A percentile compares a stretch with the other conserved stretches of the same genome.
Evolutionary conservation across 2,329 filamentous ascomycete species (phyloP).

Genomic region (Madurella mycetomatis): DNA sequence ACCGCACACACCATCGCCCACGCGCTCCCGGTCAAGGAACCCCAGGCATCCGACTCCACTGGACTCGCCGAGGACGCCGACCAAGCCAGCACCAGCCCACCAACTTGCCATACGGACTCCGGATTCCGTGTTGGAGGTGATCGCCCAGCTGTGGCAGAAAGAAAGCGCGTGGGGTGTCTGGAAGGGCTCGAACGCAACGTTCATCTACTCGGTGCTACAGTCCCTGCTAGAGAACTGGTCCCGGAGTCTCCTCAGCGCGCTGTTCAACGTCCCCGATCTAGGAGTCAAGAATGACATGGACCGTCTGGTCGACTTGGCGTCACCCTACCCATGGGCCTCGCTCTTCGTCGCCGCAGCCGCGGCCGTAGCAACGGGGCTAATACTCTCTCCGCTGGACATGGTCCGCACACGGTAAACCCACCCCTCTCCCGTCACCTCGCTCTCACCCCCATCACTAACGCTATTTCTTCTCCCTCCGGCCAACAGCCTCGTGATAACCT

Average conservation of each 20-base stretch:
- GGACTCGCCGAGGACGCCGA: conserved; percentile 33
- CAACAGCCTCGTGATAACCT: conserved; percentile 72
- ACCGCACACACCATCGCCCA: conserved; percentile 51
- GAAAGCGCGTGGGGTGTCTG: conserved; percentile 90
- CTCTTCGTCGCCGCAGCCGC: conserved; percentile 66
- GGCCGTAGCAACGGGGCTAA: conserved; percentile 67
- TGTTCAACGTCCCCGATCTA: conserved; percentile 84
- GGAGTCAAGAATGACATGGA: conserved; percentile 73
- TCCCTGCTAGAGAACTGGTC: conserved; percentile 91
- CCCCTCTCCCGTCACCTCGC: not conserved
- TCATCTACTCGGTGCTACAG: conserved; percentile 81
- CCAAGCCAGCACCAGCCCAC: conserved; percentile 44
- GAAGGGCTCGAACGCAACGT: conserved; percentile 90
- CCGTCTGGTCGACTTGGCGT: conserved; percentile 66
- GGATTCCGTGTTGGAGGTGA: conserved; percentile 79
- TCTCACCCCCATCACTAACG: not conserved
- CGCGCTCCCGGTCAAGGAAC: conserved; percentile 33
- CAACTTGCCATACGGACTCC: conserved; percentile 67
- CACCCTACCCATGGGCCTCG: conserved; percentile 76
- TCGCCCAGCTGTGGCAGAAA: conserved; percentile 82
- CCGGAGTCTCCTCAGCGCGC: conserved; percentile 80
- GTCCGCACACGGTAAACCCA: conserved; percentile 67
- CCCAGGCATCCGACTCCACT: conserved; percentile 31
- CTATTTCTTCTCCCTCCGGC: not conserved
- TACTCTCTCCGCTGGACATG: conserved; percentile 83